phyloP scores from a whole-genome alignment of 2,329 filamentous ascomycete genomes.

The Calonectria henricotiae region DNA sequence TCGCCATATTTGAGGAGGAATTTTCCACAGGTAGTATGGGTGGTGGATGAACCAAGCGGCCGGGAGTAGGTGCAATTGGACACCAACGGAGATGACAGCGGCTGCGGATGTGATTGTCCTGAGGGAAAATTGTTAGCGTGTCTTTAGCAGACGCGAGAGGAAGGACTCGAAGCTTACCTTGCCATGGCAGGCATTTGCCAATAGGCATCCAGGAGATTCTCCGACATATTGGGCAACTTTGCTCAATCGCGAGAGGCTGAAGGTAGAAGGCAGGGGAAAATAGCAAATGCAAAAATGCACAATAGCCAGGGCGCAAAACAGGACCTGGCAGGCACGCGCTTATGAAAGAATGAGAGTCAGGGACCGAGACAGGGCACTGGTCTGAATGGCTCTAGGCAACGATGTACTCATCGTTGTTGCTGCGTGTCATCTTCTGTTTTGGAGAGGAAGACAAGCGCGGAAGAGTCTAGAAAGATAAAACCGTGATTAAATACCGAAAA shows the following conservation, averaged over 20 bases:
- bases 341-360: slow-evolving; percentile 40
- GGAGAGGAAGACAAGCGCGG: slow-evolving; percentile 44
- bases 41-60: slow-evolving; percentile 70
- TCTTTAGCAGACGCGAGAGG: background rate
- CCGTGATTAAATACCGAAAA: slow-evolving; percentile 39
- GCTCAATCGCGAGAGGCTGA: slow-evolving; percentile 49
- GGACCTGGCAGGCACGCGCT: slow-evolving; percentile 30
- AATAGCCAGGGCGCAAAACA: slow-evolving; percentile 24
- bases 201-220: slow-evolving; percentile 56
- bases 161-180: slow-evolving; percentile 56
- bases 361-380: slow-evolving; percentile 44
- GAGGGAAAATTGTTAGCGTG: slow-evolving; percentile 48
- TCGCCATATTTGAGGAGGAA: slow-evolving; percentile 65
- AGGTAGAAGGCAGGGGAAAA: slow-evolving; percentile 23
- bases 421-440: slow-evolving; percentile 57
- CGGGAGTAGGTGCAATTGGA: slow-evolving; percentile 71
- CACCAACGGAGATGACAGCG: slow-evolving; percentile 73
- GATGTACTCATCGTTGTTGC: slow-evolving; percentile 55
- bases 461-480: slow-evolving; percentile 46
- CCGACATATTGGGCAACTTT: slow-evolving; percentile 57
- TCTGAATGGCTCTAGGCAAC: slow-evolving; percentile 51
- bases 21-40: slow-evolving; percentile 67
- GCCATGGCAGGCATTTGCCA: slow-evolving; percentile 62
- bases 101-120: slow-evolving; percentile 79
- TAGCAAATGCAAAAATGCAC: slow-evolving; percentile 37